Base-by-base conservation (phyloP, 2,329 filamentous ascomycete genomes). In the Clarireedia sp. region DNA sequence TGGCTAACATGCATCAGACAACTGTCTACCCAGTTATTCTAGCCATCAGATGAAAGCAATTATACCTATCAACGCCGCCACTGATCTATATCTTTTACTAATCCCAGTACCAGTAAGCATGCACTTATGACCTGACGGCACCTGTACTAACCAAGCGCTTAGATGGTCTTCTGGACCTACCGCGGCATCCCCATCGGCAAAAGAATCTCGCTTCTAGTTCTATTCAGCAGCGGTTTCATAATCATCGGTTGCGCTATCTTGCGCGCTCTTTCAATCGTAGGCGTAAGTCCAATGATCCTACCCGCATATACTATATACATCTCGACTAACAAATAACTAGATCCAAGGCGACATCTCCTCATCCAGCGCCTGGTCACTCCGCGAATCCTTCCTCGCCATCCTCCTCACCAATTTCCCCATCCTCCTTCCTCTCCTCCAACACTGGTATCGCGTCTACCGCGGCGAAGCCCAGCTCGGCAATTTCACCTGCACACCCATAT, bases 361-460 rank as follows among this genome's bases (percentile, higher is more conserved):
- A 0, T 17, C 8, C 5, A 23, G 23, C 3, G n/a, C 47, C 47
- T 54, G 51, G 51, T 48, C 45, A 0, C 45, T 48, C 3, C 23
- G 51, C 8, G 51, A 54, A 36, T 48, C 51, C 8, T 48, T 49
- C 36, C n/a, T 54, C 8, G 51, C 51, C 16, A 23, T 54, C 12
- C 23, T 54, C 3, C 17, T 40, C 6, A 54, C 44, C 21, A 54
- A 48, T 12, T 37, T 54, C 5, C 51, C 51, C 3, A 43, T 54
- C 16, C 6, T 54, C 36, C 44, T 38, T 9, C 51, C 51, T 2
- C 33, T 54, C 6, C 9, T 49, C 10, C 47, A 49, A 41, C 17
- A 19, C 17, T 48, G 17, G 21, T 24, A 48, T 12, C 10, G 21
- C 19, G 23, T 49, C 14, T 14, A 24, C 9, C 24, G 24, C 17